phyloP scores from a whole-genome alignment of 2,329 filamentous ascomycete species.

The Diaporthe amygdali region DNA sequence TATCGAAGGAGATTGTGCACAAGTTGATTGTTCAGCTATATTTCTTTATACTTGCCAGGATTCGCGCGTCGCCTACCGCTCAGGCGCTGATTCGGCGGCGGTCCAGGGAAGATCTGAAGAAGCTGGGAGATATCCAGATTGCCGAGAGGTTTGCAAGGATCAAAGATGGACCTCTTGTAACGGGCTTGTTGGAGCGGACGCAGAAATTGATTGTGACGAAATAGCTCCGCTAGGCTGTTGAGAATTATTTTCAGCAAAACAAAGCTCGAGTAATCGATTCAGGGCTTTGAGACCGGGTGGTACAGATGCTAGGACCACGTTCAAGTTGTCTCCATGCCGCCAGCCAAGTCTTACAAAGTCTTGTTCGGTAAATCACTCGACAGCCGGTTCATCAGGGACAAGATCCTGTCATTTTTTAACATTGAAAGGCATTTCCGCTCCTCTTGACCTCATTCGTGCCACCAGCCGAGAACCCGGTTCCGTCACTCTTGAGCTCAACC shows the following conservation, averaged over 20 bases:
- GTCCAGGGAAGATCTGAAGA: not conserved
- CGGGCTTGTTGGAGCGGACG: constrained; percentile 31
- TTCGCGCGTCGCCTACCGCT: constrained; percentile 48
- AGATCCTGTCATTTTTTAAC: constrained; percentile 54
- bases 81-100: constrained; percentile 38
- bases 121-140: not conserved
- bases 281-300: not conserved
- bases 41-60: constrained; percentile 62
- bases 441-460: constrained; percentile 84
- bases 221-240: not conserved
- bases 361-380: not conserved
- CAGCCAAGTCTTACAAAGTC: not conserved
- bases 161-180: constrained; percentile 27
- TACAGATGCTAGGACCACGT: not conserved
- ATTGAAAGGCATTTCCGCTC: constrained; percentile 81
- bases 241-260: not conserved
- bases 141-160: not conserved
- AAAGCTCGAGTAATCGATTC: not conserved
- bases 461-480: constrained; percentile 91
- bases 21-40: constrained; percentile 74
- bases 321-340: too few relatives aligned
- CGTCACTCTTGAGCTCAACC: constrained; percentile 82
- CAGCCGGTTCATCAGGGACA: not conserved
- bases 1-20: constrained; percentile 82
- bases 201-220: constrained; percentile 26